Percentiles rank a stretch among this genome's conserved stretches.
Conservation (phyloP, 495 filamentous ascomycete genomes). For the Extremus antarcticus region DNA sequence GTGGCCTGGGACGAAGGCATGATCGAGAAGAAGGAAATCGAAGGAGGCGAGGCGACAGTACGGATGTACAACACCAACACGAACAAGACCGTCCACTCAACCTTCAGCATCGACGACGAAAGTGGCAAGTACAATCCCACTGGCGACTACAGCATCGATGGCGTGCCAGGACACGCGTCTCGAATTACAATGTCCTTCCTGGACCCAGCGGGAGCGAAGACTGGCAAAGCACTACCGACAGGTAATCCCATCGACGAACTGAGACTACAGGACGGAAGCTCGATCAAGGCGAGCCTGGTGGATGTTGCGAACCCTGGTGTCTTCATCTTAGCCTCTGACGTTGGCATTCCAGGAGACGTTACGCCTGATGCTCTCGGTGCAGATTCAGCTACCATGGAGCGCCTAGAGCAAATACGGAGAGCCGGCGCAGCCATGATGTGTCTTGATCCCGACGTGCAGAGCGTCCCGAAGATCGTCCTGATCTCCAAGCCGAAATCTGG, state of each 20-base stretch:
- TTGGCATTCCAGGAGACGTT: constrained; percentile 41
- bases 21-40: constrained; percentile 20
- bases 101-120: constrained; percentile 41
- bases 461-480: constrained; percentile 52
- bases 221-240: constrained; percentile 55
- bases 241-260: constrained; percentile 46
- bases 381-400: constrained; percentile 36
- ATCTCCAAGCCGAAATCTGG: constrained; percentile 34
- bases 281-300: constrained; percentile 44
- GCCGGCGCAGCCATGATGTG: constrained; percentile 55
- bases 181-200: constrained; percentile 52
- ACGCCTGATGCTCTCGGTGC: constrained; percentile 43
- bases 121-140: constrained; percentile 38
- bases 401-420: constrained; percentile 50
- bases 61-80: constrained; percentile 47
- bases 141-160: constrained; percentile 55
- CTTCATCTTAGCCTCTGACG: constrained; percentile 45
- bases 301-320: constrained; percentile 61
- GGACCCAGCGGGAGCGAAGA: constrained; percentile 56
- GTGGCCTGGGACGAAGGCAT: constrained; percentile 49
- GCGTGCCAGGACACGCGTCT: constrained; percentile 49
- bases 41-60: constrained; percentile 28
- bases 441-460: constrained; percentile 33
- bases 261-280: constrained; percentile 19
- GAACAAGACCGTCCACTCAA: constrained; percentile 30